Base-by-base conservation (phyloP, 2,329 filamentous ascomycete genomes). In the Clonostachys solani region DNA sequence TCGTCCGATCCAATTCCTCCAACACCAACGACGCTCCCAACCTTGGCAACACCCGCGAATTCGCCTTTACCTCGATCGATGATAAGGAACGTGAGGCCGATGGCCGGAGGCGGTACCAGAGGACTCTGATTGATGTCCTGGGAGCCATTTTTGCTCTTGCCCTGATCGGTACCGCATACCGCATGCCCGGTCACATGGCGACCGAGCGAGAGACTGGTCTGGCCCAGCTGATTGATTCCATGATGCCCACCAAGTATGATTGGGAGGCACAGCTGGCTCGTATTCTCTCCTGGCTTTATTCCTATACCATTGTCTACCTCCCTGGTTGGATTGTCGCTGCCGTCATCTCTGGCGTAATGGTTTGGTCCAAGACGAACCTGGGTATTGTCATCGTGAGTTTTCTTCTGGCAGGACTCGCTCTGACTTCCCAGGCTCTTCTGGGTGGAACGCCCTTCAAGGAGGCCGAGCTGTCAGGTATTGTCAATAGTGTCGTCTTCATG, bases 181-280 rank as follows among this genome's bases (percentile, higher is more conserved):
- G 96, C 58, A 73, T 95, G 48, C 89, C 89, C 1, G 92, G 92
- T 6, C 83, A 91, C 56, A 85, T 95, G 61, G 91, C 92, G 7
- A 83, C 84, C 2, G 92, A 96, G 67, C 77, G 92, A 47, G 92
- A 96, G 69, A 74, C 83, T 15, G 92, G 91, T 48, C 94, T 96
- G 78, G 89, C 89, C 5, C 88, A 92, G 52, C 74, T 96, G 19
- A 83, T 96, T 40, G 86, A 91, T 65, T 82, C 85, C 44, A 90
- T 90, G 84, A 86, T 78, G 81, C 47, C 81, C 82, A 68, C 74
- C 74, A 46, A 77, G 73, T 34, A 44, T 72, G 86, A 43, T 68
- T 89, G 18, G 59, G 60, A 63, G 42, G 51, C 57, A n/a, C 61
- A 63, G 45, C 54, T 58, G n/a, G 56, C 56, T n/a, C 60, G 62